Conservation (phyloP, 2,329 filamentous ascomycete species). For the Domatiomyces globalis region DNA sequence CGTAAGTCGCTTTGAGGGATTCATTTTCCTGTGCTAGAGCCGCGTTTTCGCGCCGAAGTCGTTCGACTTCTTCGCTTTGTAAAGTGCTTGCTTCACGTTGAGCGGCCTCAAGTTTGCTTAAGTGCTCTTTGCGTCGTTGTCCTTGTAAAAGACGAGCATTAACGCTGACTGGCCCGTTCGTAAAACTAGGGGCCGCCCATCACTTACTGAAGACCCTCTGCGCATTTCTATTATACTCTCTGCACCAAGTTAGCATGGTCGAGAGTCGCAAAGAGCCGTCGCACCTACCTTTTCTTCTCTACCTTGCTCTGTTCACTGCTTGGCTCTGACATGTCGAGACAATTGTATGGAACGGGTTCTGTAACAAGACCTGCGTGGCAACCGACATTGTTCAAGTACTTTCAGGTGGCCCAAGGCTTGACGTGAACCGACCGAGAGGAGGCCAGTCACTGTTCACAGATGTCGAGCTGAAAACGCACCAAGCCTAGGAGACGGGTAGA, state of each 20-base stretch:
- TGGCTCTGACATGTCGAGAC: conserved; percentile 20
- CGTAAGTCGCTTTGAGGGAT: conserved; percentile 24
- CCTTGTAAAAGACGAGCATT: conserved; percentile 19
- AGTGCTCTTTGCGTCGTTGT: conserved; percentile 31
- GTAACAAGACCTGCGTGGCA: conserved; percentile 12
- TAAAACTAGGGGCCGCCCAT: neutral
- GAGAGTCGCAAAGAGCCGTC: neutral
- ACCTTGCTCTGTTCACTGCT: conserved; percentile 19
- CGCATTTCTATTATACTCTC: conserved; percentile 29
- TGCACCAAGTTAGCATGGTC: conserved; percentile 7
- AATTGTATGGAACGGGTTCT: neutral
- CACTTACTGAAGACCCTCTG: conserved; percentile 32
- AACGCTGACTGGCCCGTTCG: neutral
- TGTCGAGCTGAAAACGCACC: neutral
- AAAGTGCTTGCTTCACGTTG: conserved; percentile 28
- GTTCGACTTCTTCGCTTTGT: conserved; percentile 30
- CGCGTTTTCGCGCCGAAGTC: conserved; percentile 27
- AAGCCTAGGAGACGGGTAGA: neutral
- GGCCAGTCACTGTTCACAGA: neutral
- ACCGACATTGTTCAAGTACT: conserved; percentile 19
- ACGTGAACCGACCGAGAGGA: neutral
- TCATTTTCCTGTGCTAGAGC: conserved; percentile 30
- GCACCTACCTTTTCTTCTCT: conserved; percentile 19
- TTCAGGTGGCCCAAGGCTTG: conserved; percentile 2
- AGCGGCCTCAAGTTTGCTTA: conserved; percentile 31